Evolutionary conservation across 371 early-diverging fungal genomes (phyloP).

Genomic region (Actinomortierella wolfii): DNA sequence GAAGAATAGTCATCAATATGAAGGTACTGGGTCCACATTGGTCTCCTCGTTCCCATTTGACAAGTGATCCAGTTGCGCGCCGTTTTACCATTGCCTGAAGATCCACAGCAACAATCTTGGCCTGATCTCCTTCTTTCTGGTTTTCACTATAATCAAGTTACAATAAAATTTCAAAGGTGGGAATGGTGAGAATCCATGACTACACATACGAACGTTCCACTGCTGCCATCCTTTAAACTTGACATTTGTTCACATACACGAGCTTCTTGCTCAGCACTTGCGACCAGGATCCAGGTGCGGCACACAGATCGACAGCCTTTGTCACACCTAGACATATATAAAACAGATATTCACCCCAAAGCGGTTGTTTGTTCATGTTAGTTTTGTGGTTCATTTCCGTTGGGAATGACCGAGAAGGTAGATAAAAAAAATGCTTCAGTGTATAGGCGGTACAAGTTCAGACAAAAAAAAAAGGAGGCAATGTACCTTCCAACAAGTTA

Average conservation of each 20-base stretch:
- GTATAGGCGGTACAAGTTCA: constrained; percentile 3
- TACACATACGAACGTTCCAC: background rate
- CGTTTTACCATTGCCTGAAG: constrained; percentile 93
- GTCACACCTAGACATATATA: constrained; percentile 65
- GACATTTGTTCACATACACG: constrained; percentile 35
- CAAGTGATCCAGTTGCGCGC: too few relatives aligned
- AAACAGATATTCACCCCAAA: constrained; percentile 5
- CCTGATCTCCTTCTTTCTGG: constrained; percentile 57
- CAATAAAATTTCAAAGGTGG: too few relatives aligned
- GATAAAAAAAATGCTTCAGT: constrained; percentile 3
- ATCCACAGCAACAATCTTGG: constrained; percentile 97
- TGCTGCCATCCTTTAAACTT: background rate
- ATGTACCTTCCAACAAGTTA: constrained; percentile 83
- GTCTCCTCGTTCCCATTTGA: background rate
- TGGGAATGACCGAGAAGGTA: too few relatives aligned
- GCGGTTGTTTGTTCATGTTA: constrained; percentile 38
- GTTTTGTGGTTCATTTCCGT: background rate
- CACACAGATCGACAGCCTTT: constrained; percentile 97
- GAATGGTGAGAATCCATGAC: too few relatives aligned
- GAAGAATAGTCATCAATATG: background rate
- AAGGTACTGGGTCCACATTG: too few relatives aligned
- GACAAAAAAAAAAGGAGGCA: background rate
- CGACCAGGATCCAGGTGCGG: constrained; percentile 99
- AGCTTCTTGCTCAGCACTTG: constrained; percentile 91
- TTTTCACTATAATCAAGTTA: constrained; percentile 58